Percentiles rank a stretch among this genome's conserved stretches.
Evolutionary conservation across 768 basidiomycete genomes (phyloP).

Genomic region (Lentinula raphanica): DNA sequence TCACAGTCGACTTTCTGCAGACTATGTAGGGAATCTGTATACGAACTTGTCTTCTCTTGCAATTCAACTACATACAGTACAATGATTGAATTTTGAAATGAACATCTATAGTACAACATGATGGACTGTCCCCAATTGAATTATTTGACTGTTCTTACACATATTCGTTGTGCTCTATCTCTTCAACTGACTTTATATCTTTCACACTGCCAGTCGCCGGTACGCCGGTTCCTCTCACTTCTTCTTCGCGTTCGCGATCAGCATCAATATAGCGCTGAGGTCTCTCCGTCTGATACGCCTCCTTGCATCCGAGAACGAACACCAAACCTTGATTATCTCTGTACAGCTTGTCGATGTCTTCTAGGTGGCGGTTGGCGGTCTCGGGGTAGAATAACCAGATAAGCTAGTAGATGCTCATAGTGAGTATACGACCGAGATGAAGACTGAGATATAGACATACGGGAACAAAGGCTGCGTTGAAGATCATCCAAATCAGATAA

Average conservation of each 20-base stretch:
- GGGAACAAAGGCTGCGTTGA: constrained; percentile 45
- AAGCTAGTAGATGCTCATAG: no score
- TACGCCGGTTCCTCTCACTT: neutral
- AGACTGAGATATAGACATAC: constrained; percentile 21
- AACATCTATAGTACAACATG: neutral
- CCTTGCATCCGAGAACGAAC: constrained; percentile 36
- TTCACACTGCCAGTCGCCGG: neutral
- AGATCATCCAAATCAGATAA: constrained; percentile 45
- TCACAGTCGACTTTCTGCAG: no score
- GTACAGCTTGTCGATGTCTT: constrained; percentile 46
- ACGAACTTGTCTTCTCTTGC: no score
- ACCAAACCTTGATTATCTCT: constrained; percentile 33
- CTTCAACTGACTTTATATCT: neutral
- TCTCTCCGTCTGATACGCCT: constrained; percentile 37
- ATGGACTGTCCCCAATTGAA: neutral
- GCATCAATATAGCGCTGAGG: constrained; percentile 39
- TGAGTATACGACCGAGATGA: no score
- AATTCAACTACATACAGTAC: no score
- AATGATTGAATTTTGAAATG: no score
- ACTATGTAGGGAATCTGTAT: no score
- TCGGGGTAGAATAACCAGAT: constrained; percentile 45
- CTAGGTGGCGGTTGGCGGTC: constrained; percentile 43
- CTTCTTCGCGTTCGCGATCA: constrained; percentile 22
- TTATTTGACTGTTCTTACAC: neutral
- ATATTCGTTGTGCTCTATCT: neutral